Base-by-base conservation (phyloP, 2,329 filamentous ascomycete species). In the Coleophoma crateriformis region DNA sequence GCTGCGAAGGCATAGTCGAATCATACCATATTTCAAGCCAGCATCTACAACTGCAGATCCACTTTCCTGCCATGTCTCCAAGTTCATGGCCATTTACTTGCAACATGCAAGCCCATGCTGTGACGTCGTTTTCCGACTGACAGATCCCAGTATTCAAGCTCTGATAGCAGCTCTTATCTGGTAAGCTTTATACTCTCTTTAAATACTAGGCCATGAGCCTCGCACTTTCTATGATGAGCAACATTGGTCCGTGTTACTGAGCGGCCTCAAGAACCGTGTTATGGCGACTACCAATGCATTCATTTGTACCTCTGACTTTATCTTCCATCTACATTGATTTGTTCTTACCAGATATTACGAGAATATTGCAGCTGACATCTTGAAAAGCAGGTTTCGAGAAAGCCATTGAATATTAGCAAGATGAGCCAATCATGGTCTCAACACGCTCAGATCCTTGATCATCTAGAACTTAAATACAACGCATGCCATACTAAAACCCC, bases 241-340 rank as follows among this genome's bases (percentile, higher is more conserved):
- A 76, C 77, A 83, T 90, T 90, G 85, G 87, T 90, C 87, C 87
- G 86, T 90, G 87, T 91, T 90, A 82, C 87, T 80, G 86, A 90
- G 84, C 83, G 83, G 85, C 81, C 79, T 88, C 87, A 90, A 90
- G 86, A 90, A 85, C 87, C 85, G 84, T 82, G 73, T 73, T 68
- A 78, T 85, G 87, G 88, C 78, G 87, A 87, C 75, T 72, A 69
- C 78, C 79, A 84, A 83, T 76, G 83, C 78, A 78, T 76, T 77
- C 63, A 38, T n/a, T 14, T 38, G 35, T 7, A 38, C 13, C 35
- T 38, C 35, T 38, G 35, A 38, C 35, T 38, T 38, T 38, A n/a
- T 8, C 7, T 38, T 38, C 7, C 12, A 38, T 27, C 8, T 27
- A 7, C 27, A 27, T 3, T 19, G 3, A 19, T 19, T 19, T 19